phyloP scores from a whole-genome alignment of 495 filamentous ascomycete genomes.

The Durotheca rogersii region DNA sequence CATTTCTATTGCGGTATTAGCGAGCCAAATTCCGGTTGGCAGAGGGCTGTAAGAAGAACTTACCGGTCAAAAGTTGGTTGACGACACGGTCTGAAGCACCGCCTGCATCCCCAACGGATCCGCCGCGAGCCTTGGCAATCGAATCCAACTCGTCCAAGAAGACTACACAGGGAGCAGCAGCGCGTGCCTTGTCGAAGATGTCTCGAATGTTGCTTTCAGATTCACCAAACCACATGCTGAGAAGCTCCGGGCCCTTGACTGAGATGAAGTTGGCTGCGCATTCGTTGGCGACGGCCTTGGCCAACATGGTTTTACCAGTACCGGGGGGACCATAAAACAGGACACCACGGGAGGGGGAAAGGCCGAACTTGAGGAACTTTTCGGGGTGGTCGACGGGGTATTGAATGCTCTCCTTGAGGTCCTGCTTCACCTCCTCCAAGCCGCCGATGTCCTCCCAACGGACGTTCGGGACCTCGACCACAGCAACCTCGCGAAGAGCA shows the following conservation, averaged over 20 bases:
- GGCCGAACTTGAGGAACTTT: constrained; percentile 99
- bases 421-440: constrained; percentile 96
- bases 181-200: constrained; percentile 99
- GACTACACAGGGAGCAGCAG: constrained; percentile 96
- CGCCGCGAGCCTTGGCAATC: constrained; percentile 98
- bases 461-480: constrained; percentile 98
- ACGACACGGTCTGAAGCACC: constrained; percentile 99
- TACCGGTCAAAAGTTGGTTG: constrained; percentile 97
- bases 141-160: constrained; percentile 99
- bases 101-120: constrained; percentile 93
- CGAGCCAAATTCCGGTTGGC: neutral
- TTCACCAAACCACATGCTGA: constrained; percentile 99
- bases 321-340: constrained; percentile 97
- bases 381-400: constrained; percentile 99
- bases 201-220: constrained; percentile 99
- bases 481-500: constrained; percentile 96
- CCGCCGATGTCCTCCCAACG: constrained; percentile 99
- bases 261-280: constrained; percentile 99
- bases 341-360: constrained; percentile 96
- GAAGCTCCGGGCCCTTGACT: constrained; percentile 94
- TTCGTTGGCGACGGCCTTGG: constrained; percentile 99
- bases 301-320: constrained; percentile 99
- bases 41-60: constrained; percentile 36
- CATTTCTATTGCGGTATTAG: constrained; percentile 74
- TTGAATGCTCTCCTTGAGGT: constrained; percentile 98